Evolutionary conservation across 441 rosid genomes (phyloP).

Genomic region (Pelargonium exstipulatum): DNA sequence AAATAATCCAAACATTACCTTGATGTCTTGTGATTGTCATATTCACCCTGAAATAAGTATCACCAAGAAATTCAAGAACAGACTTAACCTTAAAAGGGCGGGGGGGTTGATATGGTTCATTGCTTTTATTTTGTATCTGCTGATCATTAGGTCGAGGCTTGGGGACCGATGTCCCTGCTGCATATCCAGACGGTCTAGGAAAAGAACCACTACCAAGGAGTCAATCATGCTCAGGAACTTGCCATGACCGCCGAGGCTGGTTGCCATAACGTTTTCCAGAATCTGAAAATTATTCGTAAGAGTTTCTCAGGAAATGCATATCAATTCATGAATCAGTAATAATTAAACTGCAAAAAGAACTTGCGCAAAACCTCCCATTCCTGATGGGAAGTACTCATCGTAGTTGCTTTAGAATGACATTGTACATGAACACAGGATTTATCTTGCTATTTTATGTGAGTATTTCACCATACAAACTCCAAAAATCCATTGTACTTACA

Average conservation of each 20-base stretch:
- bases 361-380: no score
- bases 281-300: conserved; percentile 33
- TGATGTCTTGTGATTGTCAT: conserved; percentile 6
- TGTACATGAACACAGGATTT: background rate
- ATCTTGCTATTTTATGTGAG: background rate
- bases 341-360: background rate
- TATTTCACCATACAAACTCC: background rate
- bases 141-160: conserved; percentile 64
- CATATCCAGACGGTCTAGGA: conserved; percentile 69
- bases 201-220: conserved; percentile 97
- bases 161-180: conserved; percentile 53
- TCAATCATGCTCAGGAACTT: conserved; percentile 91
- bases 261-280: conserved; percentile 58
- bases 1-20: conserved; percentile 14
- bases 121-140: conserved; percentile 52
- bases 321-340: background rate
- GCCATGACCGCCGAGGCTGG: conserved; percentile 79
- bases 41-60: conserved; percentile 1
- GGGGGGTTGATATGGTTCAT: conserved; percentile 93
- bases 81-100: conserved; percentile 81
- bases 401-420: background rate
- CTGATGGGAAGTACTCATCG: background rate
- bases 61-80: conserved; percentile 8
- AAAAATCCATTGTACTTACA: background rate
- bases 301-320: background rate